A percentile compares a stretch with the other conserved stretches of the same genome.
Evolutionary conservation across 2,329 filamentous ascomycete genomes (phyloP).

Genomic region (Scopulariopsis brevicaulis): DNA sequence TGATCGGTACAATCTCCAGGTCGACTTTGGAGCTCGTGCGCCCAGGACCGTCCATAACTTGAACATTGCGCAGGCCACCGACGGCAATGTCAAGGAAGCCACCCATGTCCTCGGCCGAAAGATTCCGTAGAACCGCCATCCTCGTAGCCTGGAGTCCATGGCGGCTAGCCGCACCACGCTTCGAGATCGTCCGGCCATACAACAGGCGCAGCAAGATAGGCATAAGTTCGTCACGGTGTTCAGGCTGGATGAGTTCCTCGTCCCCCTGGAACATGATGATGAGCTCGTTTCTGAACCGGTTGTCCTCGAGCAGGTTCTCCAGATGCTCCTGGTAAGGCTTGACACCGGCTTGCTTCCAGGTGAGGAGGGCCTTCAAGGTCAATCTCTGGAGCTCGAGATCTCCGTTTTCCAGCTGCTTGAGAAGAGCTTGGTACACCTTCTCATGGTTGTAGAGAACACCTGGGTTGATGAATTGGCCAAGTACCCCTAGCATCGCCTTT

Average conservation of each 20-base stretch:
- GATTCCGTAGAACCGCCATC: slow-evolving; percentile 68
- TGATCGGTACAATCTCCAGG: slow-evolving; percentile 48
- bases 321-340: slow-evolving; percentile 75
- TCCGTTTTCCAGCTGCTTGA: slow-evolving; percentile 72
- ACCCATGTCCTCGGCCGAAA: slow-evolving; percentile 63
- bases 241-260: slow-evolving; percentile 52
- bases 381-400: slow-evolving; percentile 82
- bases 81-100: slow-evolving; percentile 75
- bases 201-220: slow-evolving; percentile 78
- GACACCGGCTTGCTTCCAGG: slow-evolving; percentile 76
- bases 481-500: slow-evolving; percentile 69
- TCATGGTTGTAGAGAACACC: slow-evolving; percentile 67
- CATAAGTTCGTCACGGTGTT: slow-evolving; percentile 65
- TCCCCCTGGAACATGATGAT: slow-evolving; percentile 74
- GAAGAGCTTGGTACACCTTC: slow-evolving; percentile 64
- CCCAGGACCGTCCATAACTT: slow-evolving; percentile 38
- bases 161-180: slow-evolving; percentile 64
- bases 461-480: slow-evolving; percentile 79
- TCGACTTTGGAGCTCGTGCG: slow-evolving; percentile 42
- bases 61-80: slow-evolving; percentile 53
- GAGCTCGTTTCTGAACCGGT: slow-evolving; percentile 88
- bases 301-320: slow-evolving; percentile 78
- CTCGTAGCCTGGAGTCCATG: slow-evolving; percentile 74
- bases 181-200: slow-evolving; percentile 80
- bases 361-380: slow-evolving; percentile 71